Conservation (phyloP, 176 grass and related monocot genomes). For the Juncus effusus region DNA sequence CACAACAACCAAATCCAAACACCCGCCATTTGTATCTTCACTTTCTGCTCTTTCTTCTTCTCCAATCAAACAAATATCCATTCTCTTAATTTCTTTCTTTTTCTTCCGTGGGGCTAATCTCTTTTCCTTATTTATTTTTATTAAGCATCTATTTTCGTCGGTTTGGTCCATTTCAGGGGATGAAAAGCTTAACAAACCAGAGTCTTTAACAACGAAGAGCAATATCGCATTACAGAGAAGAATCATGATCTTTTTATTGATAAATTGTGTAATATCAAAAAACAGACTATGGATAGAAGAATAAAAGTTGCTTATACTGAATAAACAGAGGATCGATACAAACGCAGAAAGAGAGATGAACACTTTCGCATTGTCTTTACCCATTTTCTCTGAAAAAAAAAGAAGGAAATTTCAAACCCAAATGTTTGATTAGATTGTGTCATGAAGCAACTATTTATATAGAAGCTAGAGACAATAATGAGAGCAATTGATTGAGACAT, state of each 20-base stretch:
- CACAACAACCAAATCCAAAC: constrained; percentile 21
- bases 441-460: too few relatives aligned
- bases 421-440: too few relatives aligned
- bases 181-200: constrained; percentile 40
- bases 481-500: too few relatives aligned
- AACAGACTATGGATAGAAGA: constrained; percentile 3
- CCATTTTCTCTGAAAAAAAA: neutral
- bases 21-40: neutral
- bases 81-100: neutral
- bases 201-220: constrained; percentile 51
- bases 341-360: constrained; percentile 23
- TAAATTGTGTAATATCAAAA: constrained; percentile 14
- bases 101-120: neutral
- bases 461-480: too few relatives aligned
- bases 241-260: constrained; percentile 43
- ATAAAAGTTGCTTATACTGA: neutral
- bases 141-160: neutral
- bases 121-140: neutral
- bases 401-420: too few relatives aligned
- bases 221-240: constrained; percentile 64
- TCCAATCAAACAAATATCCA: neutral
- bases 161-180: neutral
- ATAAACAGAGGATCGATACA: constrained; percentile 13
- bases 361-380: constrained; percentile 6
- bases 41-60: neutral